A percentile compares a stretch with the other conserved stretches of the same genome.
Evolutionary conservation across 768 basidiomycete species (phyloP).

Genomic region (Rhizopogon vesiculosus): DNA sequence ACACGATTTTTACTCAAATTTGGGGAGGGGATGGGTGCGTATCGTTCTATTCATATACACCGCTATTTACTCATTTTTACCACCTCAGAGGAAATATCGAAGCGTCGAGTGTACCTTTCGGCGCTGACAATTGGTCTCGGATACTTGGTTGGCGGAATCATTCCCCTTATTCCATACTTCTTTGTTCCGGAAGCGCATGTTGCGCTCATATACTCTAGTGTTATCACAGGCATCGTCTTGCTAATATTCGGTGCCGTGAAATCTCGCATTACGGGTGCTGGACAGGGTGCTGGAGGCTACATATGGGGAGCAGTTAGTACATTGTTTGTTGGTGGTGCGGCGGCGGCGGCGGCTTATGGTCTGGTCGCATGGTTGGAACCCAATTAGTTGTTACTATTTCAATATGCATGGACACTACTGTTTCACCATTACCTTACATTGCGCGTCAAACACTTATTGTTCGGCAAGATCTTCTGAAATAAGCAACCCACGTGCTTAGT

Average conservation of each 20-base stretch:
- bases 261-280: conserved; percentile 73
- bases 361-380: conserved; percentile 49
- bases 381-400: background rate
- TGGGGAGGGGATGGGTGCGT: conserved; percentile 84
- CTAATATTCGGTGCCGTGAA: conserved; percentile 86
- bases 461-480: background rate
- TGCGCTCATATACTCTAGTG: conserved; percentile 63
- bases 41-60: background rate
- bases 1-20: conserved; percentile 95
- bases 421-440: too few species aligned
- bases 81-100: conserved; percentile 79
- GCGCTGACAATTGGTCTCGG: conserved; percentile 95
- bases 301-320: conserved; percentile 83
- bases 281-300: conserved; percentile 57
- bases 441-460: too few species aligned
- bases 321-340: conserved; percentile 79
- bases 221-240: conserved; percentile 76
- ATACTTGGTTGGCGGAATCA: conserved; percentile 89
- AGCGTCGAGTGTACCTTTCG: conserved; percentile 77
- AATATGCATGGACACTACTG: too few species aligned
- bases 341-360: conserved; percentile 74
- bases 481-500: background rate
- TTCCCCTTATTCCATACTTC: conserved; percentile 92
- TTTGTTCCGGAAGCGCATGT: conserved; percentile 70
- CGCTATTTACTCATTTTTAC: background rate